Evolutionary conservation across 306 rosid species (phyloP).

Genomic region (Quercus bicolor): DNA sequence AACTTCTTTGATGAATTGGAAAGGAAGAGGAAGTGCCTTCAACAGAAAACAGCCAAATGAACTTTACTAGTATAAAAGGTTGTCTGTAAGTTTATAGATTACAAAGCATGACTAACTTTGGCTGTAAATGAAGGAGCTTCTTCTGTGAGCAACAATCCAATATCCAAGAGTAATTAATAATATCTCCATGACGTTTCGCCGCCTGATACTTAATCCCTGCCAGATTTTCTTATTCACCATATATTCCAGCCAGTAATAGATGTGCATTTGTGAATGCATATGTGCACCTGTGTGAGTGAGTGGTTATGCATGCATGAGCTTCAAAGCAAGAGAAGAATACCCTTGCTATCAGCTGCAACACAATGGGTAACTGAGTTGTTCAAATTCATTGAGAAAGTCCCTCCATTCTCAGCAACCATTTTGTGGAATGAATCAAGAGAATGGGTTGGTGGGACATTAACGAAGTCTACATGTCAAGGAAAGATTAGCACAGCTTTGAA

Average conservation of each 20-base stretch:
- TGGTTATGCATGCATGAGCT: neutral
- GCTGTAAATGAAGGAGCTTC: slow-evolving; percentile 63
- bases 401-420: slow-evolving; percentile 87
- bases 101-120: slow-evolving; percentile 56
- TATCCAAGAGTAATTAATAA: slow-evolving; percentile 76
- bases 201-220: slow-evolving; percentile 88
- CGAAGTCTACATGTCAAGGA: slow-evolving; percentile 84
- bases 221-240: slow-evolving; percentile 21
- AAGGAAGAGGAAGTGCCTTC: slow-evolving; percentile 71
- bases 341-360: slow-evolving; percentile 85
- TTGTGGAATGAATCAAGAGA: slow-evolving; percentile 81
- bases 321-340: slow-evolving; percentile 46
- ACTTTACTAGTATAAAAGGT: slow-evolving; percentile 17
- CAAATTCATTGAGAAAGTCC: slow-evolving; percentile 89
- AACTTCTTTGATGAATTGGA: slow-evolving; percentile 71
- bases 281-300: neutral
- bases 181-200: slow-evolving; percentile 73
- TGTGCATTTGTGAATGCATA: neutral
- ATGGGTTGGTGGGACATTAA: slow-evolving; percentile 72
- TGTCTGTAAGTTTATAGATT: slow-evolving; percentile 10
- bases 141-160: slow-evolving; percentile 68
- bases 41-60: slow-evolving; percentile 20
- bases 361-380: slow-evolving; percentile 83
- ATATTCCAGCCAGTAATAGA: slow-evolving; percentile 17
- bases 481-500: slow-evolving; percentile 16